Evolutionary conservation across 192 early-diverging fungal species (phyloP).

Genomic region (Coemansia biformis): DNA sequence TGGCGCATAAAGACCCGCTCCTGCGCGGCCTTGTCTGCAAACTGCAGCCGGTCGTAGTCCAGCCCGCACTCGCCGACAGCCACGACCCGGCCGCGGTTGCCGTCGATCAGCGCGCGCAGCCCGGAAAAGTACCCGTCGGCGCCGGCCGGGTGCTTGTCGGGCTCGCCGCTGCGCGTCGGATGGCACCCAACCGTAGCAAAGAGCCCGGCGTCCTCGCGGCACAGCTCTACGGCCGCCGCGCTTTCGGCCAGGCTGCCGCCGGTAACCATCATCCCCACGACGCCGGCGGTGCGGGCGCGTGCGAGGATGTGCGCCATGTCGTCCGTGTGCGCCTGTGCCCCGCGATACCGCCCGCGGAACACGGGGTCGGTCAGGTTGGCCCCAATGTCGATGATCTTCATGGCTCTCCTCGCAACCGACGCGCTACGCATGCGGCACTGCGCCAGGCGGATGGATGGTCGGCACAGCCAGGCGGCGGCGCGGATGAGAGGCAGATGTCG

Average conservation of each 20-base stretch:
- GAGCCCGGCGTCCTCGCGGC: slow-evolving; percentile 47
- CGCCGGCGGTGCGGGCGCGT: slow-evolving; percentile 61
- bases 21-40: slow-evolving; percentile 73
- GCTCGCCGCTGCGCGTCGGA: slow-evolving; percentile 75
- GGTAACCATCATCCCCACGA: slow-evolving; percentile 79
- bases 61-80: slow-evolving; percentile 93
- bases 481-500: too few species aligned
- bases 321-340: slow-evolving; percentile 68
- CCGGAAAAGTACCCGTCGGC: slow-evolving; percentile 60
- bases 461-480: too few species aligned
- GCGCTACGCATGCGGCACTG: background rate
- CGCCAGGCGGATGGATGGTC: too few species aligned
- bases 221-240: slow-evolving; percentile 57
- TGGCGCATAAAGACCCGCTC: slow-evolving; percentile 74
- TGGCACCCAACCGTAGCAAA: slow-evolving; percentile 82
- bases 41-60: slow-evolving; percentile 90
- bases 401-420: background rate
- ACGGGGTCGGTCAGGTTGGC: slow-evolving; percentile 85
- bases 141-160: slow-evolving; percentile 53
- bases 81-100: slow-evolving; percentile 58
- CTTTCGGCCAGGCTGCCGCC: slow-evolving; percentile 62
- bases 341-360: slow-evolving; percentile 77
- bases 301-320: slow-evolving; percentile 61
- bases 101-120: slow-evolving; percentile 42
- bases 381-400: slow-evolving; percentile 70